Evolutionary conservation across 345 rosid genomes (phyloP).

Genomic region (Salix koriyanagi): DNA sequence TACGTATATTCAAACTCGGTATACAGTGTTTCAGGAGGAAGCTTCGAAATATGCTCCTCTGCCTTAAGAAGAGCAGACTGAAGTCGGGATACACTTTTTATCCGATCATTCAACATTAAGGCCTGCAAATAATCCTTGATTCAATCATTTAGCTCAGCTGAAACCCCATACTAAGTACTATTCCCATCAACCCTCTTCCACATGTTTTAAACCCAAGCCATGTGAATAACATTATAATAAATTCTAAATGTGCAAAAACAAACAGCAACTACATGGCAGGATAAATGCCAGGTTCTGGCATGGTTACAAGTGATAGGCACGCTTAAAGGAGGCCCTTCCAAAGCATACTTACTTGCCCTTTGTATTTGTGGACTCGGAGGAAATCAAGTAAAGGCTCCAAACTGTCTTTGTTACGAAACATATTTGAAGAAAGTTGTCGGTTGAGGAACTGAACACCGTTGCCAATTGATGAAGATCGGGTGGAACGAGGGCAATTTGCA

Average conservation of each 20-base stretch:
- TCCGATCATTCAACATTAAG: conserved; percentile 92
- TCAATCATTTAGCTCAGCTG: conserved; percentile 11
- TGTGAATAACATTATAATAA: neutral
- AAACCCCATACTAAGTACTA: neutral
- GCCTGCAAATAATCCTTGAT: conserved; percentile 37
- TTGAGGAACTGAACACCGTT: conserved; percentile 99
- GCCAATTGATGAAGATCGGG: conserved; percentile 90
- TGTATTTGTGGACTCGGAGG: conserved; percentile 74
- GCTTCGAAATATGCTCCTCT: conserved; percentile 78
- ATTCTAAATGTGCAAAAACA: neutral
- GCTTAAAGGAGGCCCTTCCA: neutral
- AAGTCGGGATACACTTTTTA: conserved; percentile 57
- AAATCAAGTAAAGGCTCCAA: conserved; percentile 86
- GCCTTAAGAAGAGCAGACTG: conserved; percentile 69
- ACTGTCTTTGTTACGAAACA: conserved; percentile 90
- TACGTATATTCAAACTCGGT: conserved; percentile 72
- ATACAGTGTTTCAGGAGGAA: conserved; percentile 60
- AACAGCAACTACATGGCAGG: neutral
- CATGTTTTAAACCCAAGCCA: neutral
- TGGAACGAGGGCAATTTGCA: conserved; percentile 79
- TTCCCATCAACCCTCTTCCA: neutral
- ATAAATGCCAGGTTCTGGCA: neutral
- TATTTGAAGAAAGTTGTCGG: conserved; percentile 86
- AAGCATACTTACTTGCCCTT: conserved; percentile 75
- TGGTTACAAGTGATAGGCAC: neutral